Base-by-base conservation (phyloP, 2,329 filamentous ascomycete genomes). In the Aspergillus caelatus region DNA sequence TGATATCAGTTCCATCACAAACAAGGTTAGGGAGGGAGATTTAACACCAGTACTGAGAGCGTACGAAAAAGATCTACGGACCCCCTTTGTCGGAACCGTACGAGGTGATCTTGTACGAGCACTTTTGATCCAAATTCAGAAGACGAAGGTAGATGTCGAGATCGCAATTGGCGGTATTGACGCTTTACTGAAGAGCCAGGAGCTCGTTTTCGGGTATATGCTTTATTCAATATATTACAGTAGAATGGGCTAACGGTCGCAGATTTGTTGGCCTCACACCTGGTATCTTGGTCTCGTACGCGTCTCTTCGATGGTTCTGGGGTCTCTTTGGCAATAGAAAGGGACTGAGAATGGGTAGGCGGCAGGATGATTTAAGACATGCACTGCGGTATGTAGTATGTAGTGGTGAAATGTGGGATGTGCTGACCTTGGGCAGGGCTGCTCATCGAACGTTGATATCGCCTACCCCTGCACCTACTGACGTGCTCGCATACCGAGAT, bases 81-180 rank as follows among this genome's bases (percentile, higher is more conserved):
- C 84, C 54, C 95, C 95, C 1, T 88, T 99, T 65, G 83, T 89
- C 60, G 94, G 94, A 9, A 92, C 94, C 0, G 79, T 99, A 21
- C 87, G 88, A 34, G 95, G 95, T 12, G 94, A 98, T 71, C 84
- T 99, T 32, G 86, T 98, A 41, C 89, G 94, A 58, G 93, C 94
- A 5, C 86, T 99, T 32, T 84, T 99, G 52, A 98, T 99, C 61
- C 95, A 99, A 75, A 90, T 99, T 43, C 95, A 99, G 74, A 99
- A 99, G 84, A 98, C 95, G 26, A 99, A 99, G 82, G 95, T 99
- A 10, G 95, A 99, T 74, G 89, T 99, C 14, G 95, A 99, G 78
- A 89, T 98, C 65, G 95, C 95, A 16, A 94, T 99, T 81, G 93
- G 91, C 64, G 95, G 95, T 21, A 99, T 99, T 68, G 94, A 99